Percentiles rank a stretch among this genome's conserved stretches.
Conservation (phyloP, 2,329 filamentous ascomycete genomes). For the Claviceps capensis region DNA sequence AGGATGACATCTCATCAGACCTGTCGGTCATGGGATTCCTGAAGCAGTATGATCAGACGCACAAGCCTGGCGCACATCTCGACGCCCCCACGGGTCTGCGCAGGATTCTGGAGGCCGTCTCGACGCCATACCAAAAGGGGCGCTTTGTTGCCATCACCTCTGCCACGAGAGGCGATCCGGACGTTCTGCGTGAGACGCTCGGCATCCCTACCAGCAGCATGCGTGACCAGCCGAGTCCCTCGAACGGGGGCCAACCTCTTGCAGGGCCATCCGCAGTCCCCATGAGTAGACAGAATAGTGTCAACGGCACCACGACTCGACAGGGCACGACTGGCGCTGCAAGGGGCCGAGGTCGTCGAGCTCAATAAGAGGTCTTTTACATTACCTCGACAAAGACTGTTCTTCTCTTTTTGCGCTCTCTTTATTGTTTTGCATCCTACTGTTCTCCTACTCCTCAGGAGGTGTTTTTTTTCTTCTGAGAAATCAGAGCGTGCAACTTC, state of each 20-base stretch:
- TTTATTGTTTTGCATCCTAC: not conserved
- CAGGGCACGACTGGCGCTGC: conserved; percentile 36
- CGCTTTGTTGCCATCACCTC: conserved; percentile 35
- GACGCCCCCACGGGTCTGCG: conserved; percentile 39
- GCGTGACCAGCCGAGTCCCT: conserved; percentile 26
- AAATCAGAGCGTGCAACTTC: conserved; percentile 18
- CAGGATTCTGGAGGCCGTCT: conserved; percentile 41
- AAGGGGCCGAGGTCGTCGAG: conserved; percentile 31
- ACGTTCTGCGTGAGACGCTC: conserved; percentile 34
- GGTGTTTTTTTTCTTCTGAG: too few species aligned
- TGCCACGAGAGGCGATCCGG: conserved; percentile 32
- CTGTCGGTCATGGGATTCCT: conserved; percentile 44
- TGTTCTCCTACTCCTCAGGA: too few species aligned
- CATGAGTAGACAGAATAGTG: conserved; percentile 43
- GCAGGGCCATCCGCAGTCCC: conserved; percentile 21
- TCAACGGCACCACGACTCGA: conserved; percentile 44
- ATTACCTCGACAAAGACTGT: not conserved
- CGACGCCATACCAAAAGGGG: conserved; percentile 31
- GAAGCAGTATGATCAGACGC: conserved; percentile 38
- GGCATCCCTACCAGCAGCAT: conserved; percentile 31
- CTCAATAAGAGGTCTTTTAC: not conserved
- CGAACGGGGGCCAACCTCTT: conserved; percentile 7
- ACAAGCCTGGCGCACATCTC: conserved; percentile 43
- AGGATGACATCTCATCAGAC: conserved; percentile 40
- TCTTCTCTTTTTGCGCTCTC: not conserved